Evolutionary conservation across 2,329 filamentous ascomycete genomes (phyloP).

Genomic region (Fusarium nurragi): DNA sequence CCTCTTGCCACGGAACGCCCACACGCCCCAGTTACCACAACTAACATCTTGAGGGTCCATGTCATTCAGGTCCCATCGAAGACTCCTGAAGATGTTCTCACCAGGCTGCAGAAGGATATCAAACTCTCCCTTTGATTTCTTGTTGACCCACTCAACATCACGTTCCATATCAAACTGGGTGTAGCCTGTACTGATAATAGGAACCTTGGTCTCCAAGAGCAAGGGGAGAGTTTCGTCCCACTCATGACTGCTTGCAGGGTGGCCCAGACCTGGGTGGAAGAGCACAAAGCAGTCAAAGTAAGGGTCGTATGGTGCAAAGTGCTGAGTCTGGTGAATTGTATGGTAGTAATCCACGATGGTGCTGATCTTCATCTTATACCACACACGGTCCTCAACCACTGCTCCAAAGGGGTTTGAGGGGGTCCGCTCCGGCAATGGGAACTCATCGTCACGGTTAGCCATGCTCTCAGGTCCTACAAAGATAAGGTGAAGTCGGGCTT

Average conservation of each 20-base stretch:
- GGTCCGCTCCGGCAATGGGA: constrained; percentile 87
- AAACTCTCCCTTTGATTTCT: constrained; percentile 88
- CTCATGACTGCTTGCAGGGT: constrained; percentile 91
- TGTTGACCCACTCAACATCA: constrained; percentile 88
- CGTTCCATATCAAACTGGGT: constrained; percentile 94
- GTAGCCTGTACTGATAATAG: constrained; percentile 94
- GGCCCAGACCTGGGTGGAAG: constrained; percentile 95
- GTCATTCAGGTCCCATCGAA: constrained; percentile 97
- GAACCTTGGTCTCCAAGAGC: constrained; percentile 93
- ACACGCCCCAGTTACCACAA: constrained; percentile 96
- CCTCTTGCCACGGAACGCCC: constrained; percentile 97
- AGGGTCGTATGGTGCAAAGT: constrained; percentile 94
- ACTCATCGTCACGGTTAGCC: constrained; percentile 91
- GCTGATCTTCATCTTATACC: constrained; percentile 91
- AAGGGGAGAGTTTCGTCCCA: constrained; percentile 92
- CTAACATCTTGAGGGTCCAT: constrained; percentile 92
- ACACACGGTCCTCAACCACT: constrained; percentile 91
- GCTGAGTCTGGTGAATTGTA: constrained; percentile 88
- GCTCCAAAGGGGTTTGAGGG: constrained; percentile 89
- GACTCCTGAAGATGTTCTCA: constrained; percentile 91
- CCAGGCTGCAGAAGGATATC: constrained; percentile 91
- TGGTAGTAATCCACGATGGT: constrained; percentile 99
- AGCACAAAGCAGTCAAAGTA: constrained; percentile 98
- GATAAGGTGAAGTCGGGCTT: constrained; percentile 86
- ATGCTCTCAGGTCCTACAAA: constrained; percentile 98